A percentile compares a stretch with the other conserved stretches of the same genome.
Evolutionary conservation across 306 rosid species (phyloP).

Genomic region (Vigna angularis): DNA sequence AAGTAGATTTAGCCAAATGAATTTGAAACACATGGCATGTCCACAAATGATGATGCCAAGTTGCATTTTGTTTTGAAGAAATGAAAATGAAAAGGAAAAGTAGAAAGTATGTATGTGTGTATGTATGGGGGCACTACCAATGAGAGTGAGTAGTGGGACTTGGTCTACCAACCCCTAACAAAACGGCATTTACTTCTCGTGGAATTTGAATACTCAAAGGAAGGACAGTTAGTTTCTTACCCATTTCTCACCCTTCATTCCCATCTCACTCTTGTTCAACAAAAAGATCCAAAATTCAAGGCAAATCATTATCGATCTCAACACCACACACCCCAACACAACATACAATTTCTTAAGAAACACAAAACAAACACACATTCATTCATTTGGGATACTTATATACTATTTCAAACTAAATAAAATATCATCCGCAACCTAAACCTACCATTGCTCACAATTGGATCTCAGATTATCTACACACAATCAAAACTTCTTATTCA

Average conservation of each 20-base stretch:
- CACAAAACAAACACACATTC: neutral
- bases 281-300: constrained; percentile 72
- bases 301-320: constrained; percentile 33
- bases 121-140: neutral
- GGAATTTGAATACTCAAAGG: constrained; percentile 50
- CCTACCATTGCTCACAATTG: too few relatives aligned
- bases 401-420: neutral
- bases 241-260: constrained; percentile 48
- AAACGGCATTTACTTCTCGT: constrained; percentile 44
- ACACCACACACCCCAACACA: neutral
- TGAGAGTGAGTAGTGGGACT: constrained; percentile 43
- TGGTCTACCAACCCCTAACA: constrained; percentile 68
- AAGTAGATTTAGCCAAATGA: neutral
- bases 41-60: neutral
- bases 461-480: neutral
- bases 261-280: constrained; percentile 52
- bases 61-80: neutral
- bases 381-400: neutral
- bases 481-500: neutral
- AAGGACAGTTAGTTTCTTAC: constrained; percentile 52
- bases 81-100: neutral
- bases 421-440: constrained; percentile 35
- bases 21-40: neutral
- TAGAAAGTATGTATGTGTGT: neutral
- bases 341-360: neutral